Evolutionary conservation across 1,284 basidiomycete species (phyloP), one percentile per base, ranked within the genome.

Genomic region (Tilletia walkeri): DNA sequence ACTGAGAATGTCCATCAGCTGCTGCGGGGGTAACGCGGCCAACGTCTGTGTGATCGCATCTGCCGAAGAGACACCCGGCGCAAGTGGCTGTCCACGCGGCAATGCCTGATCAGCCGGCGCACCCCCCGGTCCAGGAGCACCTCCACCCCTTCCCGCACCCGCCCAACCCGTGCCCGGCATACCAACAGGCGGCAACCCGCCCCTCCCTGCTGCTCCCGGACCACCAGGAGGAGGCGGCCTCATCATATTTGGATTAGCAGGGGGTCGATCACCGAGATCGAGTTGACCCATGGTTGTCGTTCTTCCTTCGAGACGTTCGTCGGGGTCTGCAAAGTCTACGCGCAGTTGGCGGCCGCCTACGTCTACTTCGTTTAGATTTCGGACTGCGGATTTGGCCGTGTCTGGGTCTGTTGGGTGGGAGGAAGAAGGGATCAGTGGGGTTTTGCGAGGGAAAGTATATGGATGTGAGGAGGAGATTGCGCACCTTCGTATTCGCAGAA

Each of bases 401-500:
- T 96, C 94, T 82, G 95, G 91, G 84, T 99, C 95, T 94, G 84
- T 54, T 4, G 54, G 45, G 10, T 66, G 54, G 61, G 12, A 36
- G n/a, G 20, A 53, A 47, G 12, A 20, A 41, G 10, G 7, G 18
- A 65, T 14, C 30, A 59, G 30, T 7, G 10, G 9, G 6, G 41
- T n/a, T 16, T 5, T 30, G 30, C 38, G 39, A 66, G 18, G 41
- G 14, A 14, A 45, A 45, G 41, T 1, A 7, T 45, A 7, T 7
- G 41, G 41, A 45, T 7, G 9, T 9, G 41, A 14, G 41, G 41
- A 45, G 41, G 14, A 45, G 84, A 20, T 9, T 38, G 53, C 53
- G 10, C 87, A 94, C 93, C 93, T 79, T 92, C 90, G 84, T 94
- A 97, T 88, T 96, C 94, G 86, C 94, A 95, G 84, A 97, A 97